Percentiles rank a stretch among this genome's conserved stretches.
These are phyloP conservation scores for Apiospora koreana DNA, from an alignment of 2,329 filamentous ascomycete species.

Conservation along the genomic window DNA sequence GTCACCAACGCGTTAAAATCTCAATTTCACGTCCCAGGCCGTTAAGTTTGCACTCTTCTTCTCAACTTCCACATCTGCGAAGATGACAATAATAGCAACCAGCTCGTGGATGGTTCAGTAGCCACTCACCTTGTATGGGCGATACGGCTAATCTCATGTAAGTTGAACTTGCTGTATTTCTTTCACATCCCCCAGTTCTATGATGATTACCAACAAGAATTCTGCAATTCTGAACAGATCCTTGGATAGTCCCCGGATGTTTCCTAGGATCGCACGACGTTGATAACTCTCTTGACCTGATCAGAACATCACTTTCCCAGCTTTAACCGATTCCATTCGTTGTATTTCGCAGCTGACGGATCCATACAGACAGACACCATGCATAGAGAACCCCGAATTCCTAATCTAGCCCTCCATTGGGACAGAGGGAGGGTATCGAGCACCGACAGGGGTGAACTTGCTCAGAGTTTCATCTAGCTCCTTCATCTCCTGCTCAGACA, in stretches of 20 bases:
- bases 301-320: background rate
- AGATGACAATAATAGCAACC: background rate
- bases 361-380: background rate
- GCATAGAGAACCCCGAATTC: background rate
- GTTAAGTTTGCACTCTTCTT: background rate
- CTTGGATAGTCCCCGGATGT: constrained; percentile 13
- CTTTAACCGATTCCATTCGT: background rate
- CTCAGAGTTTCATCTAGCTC: constrained; percentile 52
- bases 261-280: constrained; percentile 25
- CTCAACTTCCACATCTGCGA: background rate
- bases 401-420: background rate
- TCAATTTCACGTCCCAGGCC: background rate
- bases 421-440: constrained; percentile 42
- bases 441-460: constrained; percentile 49
- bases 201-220: constrained; percentile 37
- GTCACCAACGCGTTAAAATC: background rate
- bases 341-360: background rate
- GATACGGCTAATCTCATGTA: background rate
- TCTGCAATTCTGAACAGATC: constrained; percentile 37
- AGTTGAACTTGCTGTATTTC: background rate
- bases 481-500: constrained; percentile 51
- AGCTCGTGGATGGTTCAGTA: background rate
- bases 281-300: constrained; percentile 35
- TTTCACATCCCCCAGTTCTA: constrained; percentile 4
- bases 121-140: background rate